These are phyloP conservation scores for Colletotrichum sp. DNA, from an alignment of 2,329 filamentous ascomycete species.

Conservation along the genomic window DNA sequence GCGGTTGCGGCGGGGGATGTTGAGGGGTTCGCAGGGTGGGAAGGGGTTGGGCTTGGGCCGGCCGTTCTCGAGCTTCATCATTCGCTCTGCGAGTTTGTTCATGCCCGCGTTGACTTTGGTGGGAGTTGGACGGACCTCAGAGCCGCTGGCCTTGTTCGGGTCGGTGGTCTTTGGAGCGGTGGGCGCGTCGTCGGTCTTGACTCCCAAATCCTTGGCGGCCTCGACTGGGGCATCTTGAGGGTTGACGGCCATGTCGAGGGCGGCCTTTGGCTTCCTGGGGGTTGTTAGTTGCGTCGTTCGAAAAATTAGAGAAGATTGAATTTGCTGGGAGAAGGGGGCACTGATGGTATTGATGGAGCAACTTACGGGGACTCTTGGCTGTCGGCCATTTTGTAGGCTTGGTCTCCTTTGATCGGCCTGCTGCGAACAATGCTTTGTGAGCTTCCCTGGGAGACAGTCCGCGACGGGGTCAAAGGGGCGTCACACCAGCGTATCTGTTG, in stretches of 20 bases:
- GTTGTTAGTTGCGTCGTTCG: background rate
- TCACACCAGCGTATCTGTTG: background rate
- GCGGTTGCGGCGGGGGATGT: background rate
- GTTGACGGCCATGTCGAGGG: background rate
- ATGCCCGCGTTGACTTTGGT: background rate
- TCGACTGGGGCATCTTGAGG: background rate
- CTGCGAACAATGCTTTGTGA: background rate
- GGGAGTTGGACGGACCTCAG: accelerated
- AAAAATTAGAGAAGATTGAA: no score
- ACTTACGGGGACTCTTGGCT: background rate
- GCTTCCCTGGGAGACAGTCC: background rate
- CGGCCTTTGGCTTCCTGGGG: background rate
- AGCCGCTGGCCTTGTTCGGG: background rate
- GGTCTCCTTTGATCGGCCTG: background rate
- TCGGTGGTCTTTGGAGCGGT: background rate
- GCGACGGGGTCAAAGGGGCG: background rate
- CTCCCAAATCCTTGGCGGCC: background rate
- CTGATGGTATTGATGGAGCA: background rate
- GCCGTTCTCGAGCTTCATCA: background rate
- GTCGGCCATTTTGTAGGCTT: background rate
- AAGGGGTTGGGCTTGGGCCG: background rate
- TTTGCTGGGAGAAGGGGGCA: background rate
- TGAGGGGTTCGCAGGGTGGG: background rate
- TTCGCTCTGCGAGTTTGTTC: background rate
- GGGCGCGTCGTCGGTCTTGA: background rate